Conservation (phyloP, 805 yeast genomes). For the Candida chilensis region DNA sequence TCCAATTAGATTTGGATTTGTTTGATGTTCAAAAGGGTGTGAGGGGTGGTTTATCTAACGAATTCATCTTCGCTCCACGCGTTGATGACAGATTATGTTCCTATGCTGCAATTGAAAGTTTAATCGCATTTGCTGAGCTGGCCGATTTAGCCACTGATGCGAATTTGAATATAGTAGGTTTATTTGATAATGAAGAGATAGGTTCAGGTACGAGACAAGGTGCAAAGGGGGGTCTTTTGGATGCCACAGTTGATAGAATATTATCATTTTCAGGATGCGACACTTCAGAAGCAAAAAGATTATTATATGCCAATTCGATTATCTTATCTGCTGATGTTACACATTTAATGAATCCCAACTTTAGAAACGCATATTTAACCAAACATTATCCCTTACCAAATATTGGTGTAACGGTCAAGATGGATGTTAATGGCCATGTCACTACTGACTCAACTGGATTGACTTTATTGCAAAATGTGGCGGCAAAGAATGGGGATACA, state of each 20-base stretch:
- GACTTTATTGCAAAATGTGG: conserved; percentile 14
- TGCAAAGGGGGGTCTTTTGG: conserved; percentile 22
- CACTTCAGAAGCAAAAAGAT: no score
- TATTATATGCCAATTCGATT: conserved; percentile 19
- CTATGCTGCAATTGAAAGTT: conserved; percentile 22
- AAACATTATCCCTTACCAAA: conserved; percentile 27
- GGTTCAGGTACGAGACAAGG: conserved; percentile 30
- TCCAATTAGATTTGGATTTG: conserved; percentile 24
- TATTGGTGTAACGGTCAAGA: conserved; percentile 23
- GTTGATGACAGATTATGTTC: conserved; percentile 33
- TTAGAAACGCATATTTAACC: conserved; percentile 17
- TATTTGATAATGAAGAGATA: conserved; percentile 31
- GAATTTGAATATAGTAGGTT: conserved; percentile 19
- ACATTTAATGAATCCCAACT: conserved; percentile 32
- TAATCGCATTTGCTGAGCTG: conserved; percentile 12
- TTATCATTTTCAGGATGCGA: no score
- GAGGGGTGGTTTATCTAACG: conserved; percentile 24
- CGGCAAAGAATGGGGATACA: conserved; percentile 11
- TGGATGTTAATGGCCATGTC: conserved; percentile 26
- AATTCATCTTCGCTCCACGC: conserved; percentile 27
- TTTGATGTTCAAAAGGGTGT: conserved; percentile 23
- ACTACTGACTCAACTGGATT: conserved; percentile 23
- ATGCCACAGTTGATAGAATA: conserved; percentile 3
- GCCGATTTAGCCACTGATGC: conserved; percentile 2
- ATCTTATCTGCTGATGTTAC: conserved; percentile 33